Evolutionary conservation across 495 filamentous ascomycete genomes (phyloP).

Genomic region (Evansstolkia leycettana): DNA sequence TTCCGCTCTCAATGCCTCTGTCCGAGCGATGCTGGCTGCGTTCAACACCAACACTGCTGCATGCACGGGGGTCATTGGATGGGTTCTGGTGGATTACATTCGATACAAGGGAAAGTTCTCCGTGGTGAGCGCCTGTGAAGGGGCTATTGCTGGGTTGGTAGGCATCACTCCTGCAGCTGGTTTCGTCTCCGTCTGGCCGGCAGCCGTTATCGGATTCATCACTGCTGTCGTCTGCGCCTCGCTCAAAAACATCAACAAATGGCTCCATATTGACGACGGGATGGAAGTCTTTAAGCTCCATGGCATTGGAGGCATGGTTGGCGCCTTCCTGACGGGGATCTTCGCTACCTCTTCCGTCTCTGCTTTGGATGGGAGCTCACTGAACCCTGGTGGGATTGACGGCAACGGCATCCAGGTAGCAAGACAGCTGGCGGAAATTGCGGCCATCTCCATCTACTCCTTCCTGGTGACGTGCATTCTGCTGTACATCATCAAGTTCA

Average conservation of each 20-base stretch:
- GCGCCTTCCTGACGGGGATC: conserved; percentile 49
- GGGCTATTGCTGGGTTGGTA: conserved; percentile 51
- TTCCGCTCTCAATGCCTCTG: conserved; percentile 40
- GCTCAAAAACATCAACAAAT: conserved; percentile 42
- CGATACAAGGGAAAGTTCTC: conserved; percentile 40
- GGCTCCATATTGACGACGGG: conserved; percentile 47
- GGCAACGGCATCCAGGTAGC: conserved; percentile 47
- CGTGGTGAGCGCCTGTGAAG: conserved; percentile 48
- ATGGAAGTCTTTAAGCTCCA: conserved; percentile 55
- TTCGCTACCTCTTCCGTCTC: conserved; percentile 39
- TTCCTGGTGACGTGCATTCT: conserved; percentile 42
- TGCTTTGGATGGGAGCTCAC: conserved; percentile 34
- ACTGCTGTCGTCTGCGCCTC: conserved; percentile 39
- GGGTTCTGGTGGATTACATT: conserved; percentile 47
- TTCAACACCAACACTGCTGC: conserved; percentile 54
- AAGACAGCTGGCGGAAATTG: conserved; percentile 47
- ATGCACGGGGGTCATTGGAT: conserved; percentile 43
- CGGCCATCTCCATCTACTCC: conserved; percentile 41
- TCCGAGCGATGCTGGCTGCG: conserved; percentile 44
- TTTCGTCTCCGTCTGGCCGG: conserved; percentile 44
- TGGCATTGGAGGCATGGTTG: conserved; percentile 48
- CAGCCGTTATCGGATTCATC: conserved; percentile 46
- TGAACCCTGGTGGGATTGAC: conserved; percentile 40
- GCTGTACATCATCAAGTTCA: conserved; percentile 43
- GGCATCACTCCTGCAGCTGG: conserved; percentile 54